These are phyloP conservation scores for Ganoderma sinense DNA, from an alignment of 1,284 basidiomycete species.

Conservation along the genomic window DNA sequence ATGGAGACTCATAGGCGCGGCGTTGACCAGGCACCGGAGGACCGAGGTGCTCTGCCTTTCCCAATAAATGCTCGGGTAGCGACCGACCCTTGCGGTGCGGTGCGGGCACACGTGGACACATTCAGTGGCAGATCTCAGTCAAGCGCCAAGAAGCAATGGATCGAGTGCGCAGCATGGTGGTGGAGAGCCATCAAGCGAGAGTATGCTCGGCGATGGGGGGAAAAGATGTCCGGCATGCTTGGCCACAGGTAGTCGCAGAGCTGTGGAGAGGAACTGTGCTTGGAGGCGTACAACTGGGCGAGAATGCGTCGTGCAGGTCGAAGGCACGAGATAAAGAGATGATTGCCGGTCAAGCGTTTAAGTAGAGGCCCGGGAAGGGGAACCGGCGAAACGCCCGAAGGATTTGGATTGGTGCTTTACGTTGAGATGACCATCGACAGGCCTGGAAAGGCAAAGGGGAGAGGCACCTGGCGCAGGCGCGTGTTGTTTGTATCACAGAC, in stretches of 20 bases:
- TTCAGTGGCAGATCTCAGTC: not conserved
- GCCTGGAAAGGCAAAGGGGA: slow-evolving; percentile 17
- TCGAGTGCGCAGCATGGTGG: not conserved
- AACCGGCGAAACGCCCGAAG: slow-evolving; percentile 14
- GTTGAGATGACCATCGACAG: slow-evolving; percentile 28
- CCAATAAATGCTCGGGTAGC: not conserved
- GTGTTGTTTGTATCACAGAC: slow-evolving; percentile 3
- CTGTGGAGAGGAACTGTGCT: not conserved
- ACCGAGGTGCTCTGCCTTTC: not conserved
- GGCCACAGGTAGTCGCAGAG: not conserved
- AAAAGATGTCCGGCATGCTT: not conserved
- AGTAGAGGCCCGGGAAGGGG: too few species aligned
- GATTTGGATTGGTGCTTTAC: slow-evolving; percentile 20
- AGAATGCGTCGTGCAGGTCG: not conserved
- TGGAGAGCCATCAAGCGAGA: not conserved
- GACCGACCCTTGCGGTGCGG: not conserved
- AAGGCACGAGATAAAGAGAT: slow-evolving; percentile 20
- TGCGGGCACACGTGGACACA: not conserved
- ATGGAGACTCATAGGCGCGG: not conserved
- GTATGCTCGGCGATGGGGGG: not conserved
- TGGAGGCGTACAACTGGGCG: not conserved
- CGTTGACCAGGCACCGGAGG: not conserved
- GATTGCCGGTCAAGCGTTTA: slow-evolving; percentile 3
- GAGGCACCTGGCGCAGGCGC: slow-evolving; percentile 14
- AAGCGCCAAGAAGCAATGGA: not conserved